Evolutionary conservation across 169 alveolate species (phyloP).

Genomic region (Plasmodium berghei): DNA sequence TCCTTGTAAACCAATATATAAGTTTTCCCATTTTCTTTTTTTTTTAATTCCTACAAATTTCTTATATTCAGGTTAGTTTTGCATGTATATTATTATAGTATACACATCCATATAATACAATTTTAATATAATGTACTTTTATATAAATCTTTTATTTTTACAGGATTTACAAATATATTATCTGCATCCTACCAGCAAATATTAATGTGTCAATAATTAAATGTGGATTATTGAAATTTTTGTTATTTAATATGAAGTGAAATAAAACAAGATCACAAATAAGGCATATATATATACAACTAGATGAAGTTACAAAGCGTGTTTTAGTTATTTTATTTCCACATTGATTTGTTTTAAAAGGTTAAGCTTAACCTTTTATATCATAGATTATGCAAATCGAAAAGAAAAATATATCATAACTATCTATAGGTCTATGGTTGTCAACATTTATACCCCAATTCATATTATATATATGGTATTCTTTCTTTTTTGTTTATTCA

Average conservation of each 20-base stretch:
- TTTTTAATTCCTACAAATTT: slow-evolving; percentile 39
- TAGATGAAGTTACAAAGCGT: not conserved
- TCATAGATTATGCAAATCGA: too few species aligned
- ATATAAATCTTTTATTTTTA: not conserved
- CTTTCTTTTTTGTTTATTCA: too few species aligned
- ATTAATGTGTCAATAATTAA: slow-evolving; percentile 27
- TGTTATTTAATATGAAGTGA: too few species aligned
- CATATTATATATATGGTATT: too few species aligned
- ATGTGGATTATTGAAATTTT: too few species aligned
- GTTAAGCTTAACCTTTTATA: too few species aligned
- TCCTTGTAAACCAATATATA: slow-evolving; percentile 57
- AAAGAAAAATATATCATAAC: too few species aligned
- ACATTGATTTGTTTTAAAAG: too few species aligned
- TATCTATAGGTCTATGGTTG: too few species aligned
- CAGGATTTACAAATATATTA: slow-evolving; percentile 56
- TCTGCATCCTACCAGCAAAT: slow-evolving; percentile 76
- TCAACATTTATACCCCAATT: too few species aligned
- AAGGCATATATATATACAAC: not conserved
- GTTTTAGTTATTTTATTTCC: too few species aligned
- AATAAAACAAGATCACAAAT: too few species aligned
- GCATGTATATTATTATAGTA: not conserved
- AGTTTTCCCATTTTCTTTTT: slow-evolving; percentile 36
- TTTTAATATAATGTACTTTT: not conserved
- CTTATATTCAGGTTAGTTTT: slow-evolving; percentile 44
- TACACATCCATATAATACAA: not conserved